Evolutionary conservation across 352 stramenopile species (phyloP), one percentile per base, ranked within the genome.

Genomic region (Phytophthora pini): DNA sequence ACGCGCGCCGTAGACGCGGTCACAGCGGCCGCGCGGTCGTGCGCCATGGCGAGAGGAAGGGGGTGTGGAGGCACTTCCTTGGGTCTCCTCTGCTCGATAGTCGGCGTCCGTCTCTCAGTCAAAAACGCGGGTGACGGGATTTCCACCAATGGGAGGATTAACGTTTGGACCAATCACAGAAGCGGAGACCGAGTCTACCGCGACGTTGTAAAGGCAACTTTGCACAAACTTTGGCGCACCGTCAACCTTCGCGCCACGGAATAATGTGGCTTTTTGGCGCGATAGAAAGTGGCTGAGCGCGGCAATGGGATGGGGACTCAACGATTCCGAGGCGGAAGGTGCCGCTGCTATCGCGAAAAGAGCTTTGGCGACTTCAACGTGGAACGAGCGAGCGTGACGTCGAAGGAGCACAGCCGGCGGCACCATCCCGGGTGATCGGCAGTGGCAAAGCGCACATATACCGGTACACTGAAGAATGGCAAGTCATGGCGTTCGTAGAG

Each of bases 1-100:
- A 29, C 44, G 4, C 67, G 61, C 27, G 63, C 58, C 11, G 64
- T 56, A 8, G 47, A 47, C n/a, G 56, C 27, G 13, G 61, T 56
- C 17, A 70, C 65, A 44, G 70, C 34, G 32, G 53, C 47, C 53
- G 54, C 52, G 29, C 65, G 72, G 50, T 77, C 61, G 52, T 80
- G 72, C 49, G 69, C 72, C 72, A 80, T 80, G 29, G 31, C 46
- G 29, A 29, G 34, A 26, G 26, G 55, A 31, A 50, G 34, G 41
- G 13, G 45, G 20, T 50, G 32, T 31, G 36, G 43, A 22, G 47
- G 45, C 46, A 22, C 12, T 34, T 13, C 20, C 12, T 40, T 36
- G 31, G 9, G 9, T 13, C 31, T 36, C 31, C 31, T 34, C 29
- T 36, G 31, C 41, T 47, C 24, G 60, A 52, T 68, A 50, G 45